Conservation (phyloP, 352 stramenopile genomes). For the Detonula confervacea region DNA sequence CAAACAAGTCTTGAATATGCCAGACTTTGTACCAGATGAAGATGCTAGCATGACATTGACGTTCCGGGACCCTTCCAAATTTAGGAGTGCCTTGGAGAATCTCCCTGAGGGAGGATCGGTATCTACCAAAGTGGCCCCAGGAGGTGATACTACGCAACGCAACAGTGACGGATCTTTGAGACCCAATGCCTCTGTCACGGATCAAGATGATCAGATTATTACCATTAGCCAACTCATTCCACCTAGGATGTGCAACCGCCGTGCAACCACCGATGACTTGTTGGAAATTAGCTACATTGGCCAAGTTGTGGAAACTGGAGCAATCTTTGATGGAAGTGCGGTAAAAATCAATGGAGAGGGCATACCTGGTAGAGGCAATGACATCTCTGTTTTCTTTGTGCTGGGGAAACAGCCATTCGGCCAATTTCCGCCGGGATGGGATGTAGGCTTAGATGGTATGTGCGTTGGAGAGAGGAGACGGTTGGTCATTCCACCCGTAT, state of each 20-base stretch:
- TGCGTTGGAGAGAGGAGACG: slow-evolving; percentile 73
- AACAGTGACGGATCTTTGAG: slow-evolving; percentile 61
- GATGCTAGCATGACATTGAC: slow-evolving; percentile 55
- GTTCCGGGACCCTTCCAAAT: slow-evolving; percentile 73
- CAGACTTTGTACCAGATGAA: slow-evolving; percentile 5
- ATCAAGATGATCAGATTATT: slow-evolving; percentile 72
- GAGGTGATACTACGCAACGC: slow-evolving; percentile 70
- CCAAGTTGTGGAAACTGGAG: slow-evolving; percentile 67
- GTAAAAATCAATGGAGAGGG: slow-evolving; percentile 76
- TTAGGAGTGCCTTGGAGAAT: slow-evolving; percentile 57
- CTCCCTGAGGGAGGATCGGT: slow-evolving; percentile 39
- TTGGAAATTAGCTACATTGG: slow-evolving; percentile 82
- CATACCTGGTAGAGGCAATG: slow-evolving; percentile 76
- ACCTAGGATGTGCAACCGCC: slow-evolving; percentile 70
- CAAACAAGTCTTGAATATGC: slow-evolving; percentile 20
- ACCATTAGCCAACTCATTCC: slow-evolving; percentile 74
- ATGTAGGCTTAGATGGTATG: slow-evolving; percentile 73
- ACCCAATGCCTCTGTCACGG: slow-evolving; percentile 39
- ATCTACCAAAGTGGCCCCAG: slow-evolving; percentile 76
- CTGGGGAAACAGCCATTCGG: slow-evolving; percentile 82
- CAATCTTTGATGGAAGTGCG: slow-evolving; percentile 78
- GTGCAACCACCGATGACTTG: slow-evolving; percentile 73
- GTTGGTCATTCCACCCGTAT: slow-evolving; percentile 72
- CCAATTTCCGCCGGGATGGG: slow-evolving; percentile 80
- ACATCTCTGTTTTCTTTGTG: slow-evolving; percentile 81